phyloP scores from a whole-genome alignment of 169 alveolate genomes.

The Eimeria tenella region DNA sequence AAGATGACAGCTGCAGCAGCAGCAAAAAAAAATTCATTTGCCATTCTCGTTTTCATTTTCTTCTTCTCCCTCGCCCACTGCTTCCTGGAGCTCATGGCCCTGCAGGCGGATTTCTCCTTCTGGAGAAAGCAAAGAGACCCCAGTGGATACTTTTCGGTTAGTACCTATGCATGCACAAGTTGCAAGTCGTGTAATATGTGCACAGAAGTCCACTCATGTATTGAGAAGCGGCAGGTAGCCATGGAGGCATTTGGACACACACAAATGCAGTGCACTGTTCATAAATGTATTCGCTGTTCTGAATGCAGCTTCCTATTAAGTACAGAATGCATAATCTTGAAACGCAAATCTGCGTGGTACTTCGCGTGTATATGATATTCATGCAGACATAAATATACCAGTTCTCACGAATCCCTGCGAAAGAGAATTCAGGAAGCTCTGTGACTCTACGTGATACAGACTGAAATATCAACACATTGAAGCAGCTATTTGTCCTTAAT shows the following conservation, averaged over 20 bases:
- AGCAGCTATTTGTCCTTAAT: not conserved
- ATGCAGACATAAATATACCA: too few species aligned
- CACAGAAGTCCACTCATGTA: too few species aligned
- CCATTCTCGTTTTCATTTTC: not conserved
- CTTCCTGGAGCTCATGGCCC: constrained; percentile 10
- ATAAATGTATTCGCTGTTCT: not conserved
- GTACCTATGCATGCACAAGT: not conserved
- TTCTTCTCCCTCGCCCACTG: constrained; percentile 38
- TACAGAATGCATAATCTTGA: too few species aligned
- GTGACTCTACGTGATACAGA: not conserved
- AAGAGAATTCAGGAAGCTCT: too few species aligned
- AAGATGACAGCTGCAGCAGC: constrained; percentile 35
- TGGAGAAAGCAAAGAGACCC: constrained; percentile 18
- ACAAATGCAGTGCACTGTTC: too few species aligned
- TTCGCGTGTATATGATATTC: too few species aligned
- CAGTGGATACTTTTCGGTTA: not conserved
- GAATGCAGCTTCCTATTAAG: not conserved
- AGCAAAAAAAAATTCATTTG: constrained; percentile 1
- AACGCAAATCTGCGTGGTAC: too few species aligned
- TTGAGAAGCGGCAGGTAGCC: too few species aligned
- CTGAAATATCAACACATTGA: not conserved
- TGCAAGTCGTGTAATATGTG: too few species aligned
- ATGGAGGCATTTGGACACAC: too few species aligned
- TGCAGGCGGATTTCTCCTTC: constrained; percentile 27
- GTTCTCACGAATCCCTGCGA: too few species aligned